These are phyloP conservation scores for Retiboletus flavoniger DNA, from an alignment of 1,284 basidiomycete species.

Conservation along the genomic window DNA sequence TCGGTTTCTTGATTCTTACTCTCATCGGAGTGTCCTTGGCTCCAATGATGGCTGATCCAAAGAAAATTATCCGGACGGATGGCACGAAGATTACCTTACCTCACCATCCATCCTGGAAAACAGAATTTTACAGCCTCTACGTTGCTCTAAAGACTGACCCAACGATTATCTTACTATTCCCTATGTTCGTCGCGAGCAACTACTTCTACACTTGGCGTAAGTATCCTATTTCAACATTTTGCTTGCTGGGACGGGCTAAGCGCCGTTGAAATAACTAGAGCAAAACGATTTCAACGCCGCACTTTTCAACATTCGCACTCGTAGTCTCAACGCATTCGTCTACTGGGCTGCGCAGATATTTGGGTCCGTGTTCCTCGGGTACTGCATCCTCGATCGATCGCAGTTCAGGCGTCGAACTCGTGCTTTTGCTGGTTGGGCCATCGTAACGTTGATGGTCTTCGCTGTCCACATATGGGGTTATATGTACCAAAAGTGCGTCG, in stretches of 20 bases:
- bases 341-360: constrained; percentile 43
- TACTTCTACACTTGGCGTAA: constrained; percentile 61
- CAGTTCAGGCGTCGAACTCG: constrained; percentile 46
- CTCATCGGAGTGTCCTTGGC: constrained; percentile 64
- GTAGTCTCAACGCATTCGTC: constrained; percentile 38
- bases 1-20: constrained; percentile 71
- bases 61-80: constrained; percentile 67
- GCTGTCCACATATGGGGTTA: constrained; percentile 53
- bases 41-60: constrained; percentile 64
- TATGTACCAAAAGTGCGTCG: constrained; percentile 49
- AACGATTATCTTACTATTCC: constrained; percentile 57
- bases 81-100: constrained; percentile 63
- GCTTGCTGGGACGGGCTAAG: constrained; percentile 3
- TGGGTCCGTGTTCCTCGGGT: constrained; percentile 40
- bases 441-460: constrained; percentile 50
- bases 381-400: constrained; percentile 26
- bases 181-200: constrained; percentile 72
- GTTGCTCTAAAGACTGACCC: constrained; percentile 57
- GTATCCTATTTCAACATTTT: constrained; percentile 1
- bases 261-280: constrained; percentile 30
- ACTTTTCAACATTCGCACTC: constrained; percentile 50
- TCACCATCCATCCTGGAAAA: constrained; percentile 70
- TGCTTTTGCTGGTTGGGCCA: constrained; percentile 49
- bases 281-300: constrained; percentile 53
- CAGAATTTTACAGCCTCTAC: constrained; percentile 52